Conservation (phyloP, 1,284 basidiomycete species). For the Nidula niveotomentosa region DNA sequence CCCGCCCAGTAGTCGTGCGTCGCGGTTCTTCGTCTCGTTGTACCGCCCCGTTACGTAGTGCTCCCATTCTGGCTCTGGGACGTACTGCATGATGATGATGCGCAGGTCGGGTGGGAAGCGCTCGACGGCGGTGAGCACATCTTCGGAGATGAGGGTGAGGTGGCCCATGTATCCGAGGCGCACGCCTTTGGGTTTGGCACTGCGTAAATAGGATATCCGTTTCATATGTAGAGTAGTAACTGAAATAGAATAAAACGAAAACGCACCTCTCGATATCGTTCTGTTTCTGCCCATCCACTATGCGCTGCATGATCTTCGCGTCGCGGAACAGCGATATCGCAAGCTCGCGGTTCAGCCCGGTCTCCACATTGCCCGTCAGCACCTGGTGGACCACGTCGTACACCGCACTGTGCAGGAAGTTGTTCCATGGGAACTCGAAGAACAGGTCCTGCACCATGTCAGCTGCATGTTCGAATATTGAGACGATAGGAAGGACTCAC, state of each 20-base stretch:
- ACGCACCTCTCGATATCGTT: constrained; percentile 77
- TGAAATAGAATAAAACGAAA: constrained; percentile 1
- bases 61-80: constrained; percentile 84
- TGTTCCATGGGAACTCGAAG: constrained; percentile 97
- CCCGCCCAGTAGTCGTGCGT: constrained; percentile 82
- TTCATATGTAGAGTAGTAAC: constrained; percentile 2
- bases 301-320: constrained; percentile 75
- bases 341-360: constrained; percentile 79
- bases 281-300: constrained; percentile 79
- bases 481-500: constrained; percentile 42
- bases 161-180: constrained; percentile 97
- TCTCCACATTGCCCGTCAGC: constrained; percentile 82
- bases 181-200: constrained; percentile 66
- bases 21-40: constrained; percentile 82
- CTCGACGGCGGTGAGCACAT: constrained; percentile 83
- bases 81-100: constrained; percentile 59
- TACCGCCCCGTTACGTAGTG: constrained; percentile 84
- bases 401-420: constrained; percentile 96
- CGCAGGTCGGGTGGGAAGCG: constrained; percentile 85
- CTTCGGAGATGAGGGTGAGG: constrained; percentile 90
- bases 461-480: constrained; percentile 1
- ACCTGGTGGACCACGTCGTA: constrained; percentile 98
- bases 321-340: constrained; percentile 82
- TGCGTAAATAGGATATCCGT: constrained; percentile 19
- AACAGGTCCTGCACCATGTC: constrained; percentile 72